A percentile compares a stretch with the other conserved stretches of the same genome.
These are phyloP conservation scores for Monosporascus sp. DNA, from an alignment of 2,329 filamentous ascomycete genomes.

Conservation along the genomic window DNA sequence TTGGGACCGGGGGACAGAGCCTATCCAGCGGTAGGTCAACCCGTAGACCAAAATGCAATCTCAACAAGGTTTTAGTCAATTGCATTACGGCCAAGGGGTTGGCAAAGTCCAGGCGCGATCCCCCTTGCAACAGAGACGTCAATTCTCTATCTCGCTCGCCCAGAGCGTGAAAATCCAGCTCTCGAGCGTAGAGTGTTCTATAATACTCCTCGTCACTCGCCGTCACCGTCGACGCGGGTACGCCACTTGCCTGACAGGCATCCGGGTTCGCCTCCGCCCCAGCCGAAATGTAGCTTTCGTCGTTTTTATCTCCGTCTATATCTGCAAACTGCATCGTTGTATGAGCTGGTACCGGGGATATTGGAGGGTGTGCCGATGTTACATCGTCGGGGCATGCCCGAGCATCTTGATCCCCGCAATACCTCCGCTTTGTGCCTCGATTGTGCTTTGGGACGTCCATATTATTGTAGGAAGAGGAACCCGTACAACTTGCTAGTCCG, in stretches of 20 bases:
- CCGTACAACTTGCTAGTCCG: not conserved
- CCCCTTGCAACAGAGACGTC: constrained; percentile 19
- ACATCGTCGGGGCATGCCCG: not conserved
- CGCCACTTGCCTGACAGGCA: too few species aligned
- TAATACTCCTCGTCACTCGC: constrained; percentile 18
- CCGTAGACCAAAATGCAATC: constrained; percentile 65
- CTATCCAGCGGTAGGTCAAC: constrained; percentile 71
- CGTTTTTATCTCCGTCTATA: too few species aligned
- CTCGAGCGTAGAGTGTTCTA: constrained; percentile 17
- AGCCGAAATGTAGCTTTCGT: too few species aligned
- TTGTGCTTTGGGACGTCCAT: not conserved
- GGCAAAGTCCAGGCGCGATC: constrained; percentile 67
- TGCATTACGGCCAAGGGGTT: constrained; percentile 72
- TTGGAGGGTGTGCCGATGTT: not conserved
- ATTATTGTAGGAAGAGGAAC: not conserved
- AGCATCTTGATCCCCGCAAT: constrained; percentile 12
- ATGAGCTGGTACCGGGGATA: not conserved
- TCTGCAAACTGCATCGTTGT: not conserved
- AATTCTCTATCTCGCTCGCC: constrained; percentile 19
- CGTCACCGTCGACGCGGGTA: too few species aligned
- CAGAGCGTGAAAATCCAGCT: constrained; percentile 19
- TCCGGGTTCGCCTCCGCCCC: too few species aligned
- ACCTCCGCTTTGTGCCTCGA: constrained; percentile 18
- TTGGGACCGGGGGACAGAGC: constrained; percentile 77
- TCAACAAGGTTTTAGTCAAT: constrained; percentile 74